Conservation (phyloP, 768 basidiomycete genomes). For the Panus rudis region DNA sequence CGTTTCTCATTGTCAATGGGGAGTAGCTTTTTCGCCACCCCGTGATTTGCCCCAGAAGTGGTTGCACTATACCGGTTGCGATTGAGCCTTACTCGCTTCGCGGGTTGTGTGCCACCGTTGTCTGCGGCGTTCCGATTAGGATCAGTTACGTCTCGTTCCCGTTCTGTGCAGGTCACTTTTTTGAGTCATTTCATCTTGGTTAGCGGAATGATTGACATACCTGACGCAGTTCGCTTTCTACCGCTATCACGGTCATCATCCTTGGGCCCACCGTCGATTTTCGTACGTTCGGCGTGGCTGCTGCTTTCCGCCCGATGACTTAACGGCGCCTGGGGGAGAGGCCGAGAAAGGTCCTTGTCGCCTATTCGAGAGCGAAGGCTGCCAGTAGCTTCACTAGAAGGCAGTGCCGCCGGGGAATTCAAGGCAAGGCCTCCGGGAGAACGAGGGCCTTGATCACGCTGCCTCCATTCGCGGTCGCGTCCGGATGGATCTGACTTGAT, state of each 20-base stretch:
- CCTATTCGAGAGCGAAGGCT: constrained; percentile 54
- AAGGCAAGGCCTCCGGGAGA: constrained; percentile 9
- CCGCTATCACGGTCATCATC: constrained; percentile 61
- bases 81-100: neutral
- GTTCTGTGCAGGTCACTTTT: no score
- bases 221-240: constrained; percentile 64
- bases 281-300: no score
- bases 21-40: constrained; percentile 1
- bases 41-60: neutral
- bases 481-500: constrained; percentile 33
- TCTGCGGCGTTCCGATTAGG: neutral
- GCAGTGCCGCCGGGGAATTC: constrained; percentile 9
- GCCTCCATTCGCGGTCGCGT: constrained; percentile 46
- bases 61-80: constrained; percentile 1
- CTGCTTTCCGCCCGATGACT: constrained; percentile 29
- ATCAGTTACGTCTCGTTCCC: constrained; percentile 3
- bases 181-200: no score
- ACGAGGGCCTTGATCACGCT: constrained; percentile 15
- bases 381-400: constrained; percentile 10
- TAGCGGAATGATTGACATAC: no score
- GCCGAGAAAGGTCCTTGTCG: constrained; percentile 45
- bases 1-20: constrained; percentile 1
- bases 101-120: neutral
- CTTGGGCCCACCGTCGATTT: neutral
- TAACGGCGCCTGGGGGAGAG: constrained; percentile 37